Evolutionary conservation across 495 filamentous ascomycete genomes (phyloP).

Genomic region (Neurospora discreta): DNA sequence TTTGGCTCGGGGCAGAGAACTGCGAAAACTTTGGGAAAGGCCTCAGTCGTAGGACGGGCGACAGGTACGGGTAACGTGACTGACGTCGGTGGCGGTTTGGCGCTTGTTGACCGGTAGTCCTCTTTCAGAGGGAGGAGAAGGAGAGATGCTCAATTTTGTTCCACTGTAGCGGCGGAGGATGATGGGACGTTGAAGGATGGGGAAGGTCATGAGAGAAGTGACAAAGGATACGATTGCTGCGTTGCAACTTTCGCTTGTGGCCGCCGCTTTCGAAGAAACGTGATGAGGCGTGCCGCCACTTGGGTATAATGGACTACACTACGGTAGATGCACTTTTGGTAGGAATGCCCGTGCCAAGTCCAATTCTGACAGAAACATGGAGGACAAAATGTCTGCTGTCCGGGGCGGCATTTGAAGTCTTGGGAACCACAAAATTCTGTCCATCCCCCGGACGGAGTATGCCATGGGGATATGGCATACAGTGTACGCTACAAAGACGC

Average conservation of each 20-base stretch:
- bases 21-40: neutral
- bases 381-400: neutral
- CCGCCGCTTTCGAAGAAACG: neutral
- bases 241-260: neutral
- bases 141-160: neutral
- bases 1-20: neutral
- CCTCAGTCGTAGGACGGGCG: neutral
- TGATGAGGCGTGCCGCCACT: neutral
- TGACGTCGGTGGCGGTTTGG: neutral
- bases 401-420: neutral
- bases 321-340: neutral
- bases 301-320: neutral
- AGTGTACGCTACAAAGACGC: neutral
- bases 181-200: neutral
- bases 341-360: neutral
- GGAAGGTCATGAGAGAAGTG: neutral
- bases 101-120: neutral
- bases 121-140: neutral
- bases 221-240: neutral
- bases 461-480: neutral
- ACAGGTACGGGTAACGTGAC: neutral
- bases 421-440: neutral
- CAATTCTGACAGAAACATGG: neutral
- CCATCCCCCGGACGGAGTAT: neutral
- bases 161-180: neutral